Conservation (phyloP, 306 rosid genomes). For the Spatholobus suberectus region DNA sequence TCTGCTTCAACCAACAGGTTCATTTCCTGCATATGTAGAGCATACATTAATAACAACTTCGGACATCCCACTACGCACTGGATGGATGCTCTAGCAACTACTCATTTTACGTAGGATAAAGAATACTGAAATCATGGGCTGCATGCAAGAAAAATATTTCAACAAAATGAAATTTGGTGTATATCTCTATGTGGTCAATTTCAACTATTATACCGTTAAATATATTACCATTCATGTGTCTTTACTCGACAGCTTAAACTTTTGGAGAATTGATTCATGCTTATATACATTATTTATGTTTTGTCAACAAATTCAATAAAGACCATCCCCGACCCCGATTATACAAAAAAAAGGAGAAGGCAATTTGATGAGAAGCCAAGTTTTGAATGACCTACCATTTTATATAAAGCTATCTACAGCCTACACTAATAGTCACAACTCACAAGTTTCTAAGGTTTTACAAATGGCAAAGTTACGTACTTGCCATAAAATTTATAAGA, state of each 20-base stretch:
- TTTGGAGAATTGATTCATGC: background rate
- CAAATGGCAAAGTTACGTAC: background rate
- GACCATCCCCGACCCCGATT: background rate
- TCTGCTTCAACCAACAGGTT: constrained; percentile 92
- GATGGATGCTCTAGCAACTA: background rate
- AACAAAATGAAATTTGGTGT: background rate
- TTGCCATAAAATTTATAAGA: background rate
- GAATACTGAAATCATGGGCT: constrained; percentile 31
- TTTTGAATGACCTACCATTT: background rate
- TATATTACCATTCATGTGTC: background rate
- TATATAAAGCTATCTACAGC: background rate
- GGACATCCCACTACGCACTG: background rate
- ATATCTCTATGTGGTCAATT: background rate
- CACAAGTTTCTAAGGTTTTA: background rate
- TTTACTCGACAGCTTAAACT: background rate
- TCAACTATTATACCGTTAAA: background rate
- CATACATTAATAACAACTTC: background rate
- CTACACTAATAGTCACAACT: background rate
- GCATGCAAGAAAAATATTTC: background rate
- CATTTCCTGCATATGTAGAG: constrained; percentile 74
- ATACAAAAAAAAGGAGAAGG: background rate
- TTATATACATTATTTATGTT: background rate
- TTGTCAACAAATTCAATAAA: background rate
- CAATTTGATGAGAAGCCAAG: background rate
- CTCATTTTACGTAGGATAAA: background rate